These are phyloP conservation scores for Yamadazyma akitaensis DNA, from an alignment of 805 yeast species.

Conservation along the genomic window DNA sequence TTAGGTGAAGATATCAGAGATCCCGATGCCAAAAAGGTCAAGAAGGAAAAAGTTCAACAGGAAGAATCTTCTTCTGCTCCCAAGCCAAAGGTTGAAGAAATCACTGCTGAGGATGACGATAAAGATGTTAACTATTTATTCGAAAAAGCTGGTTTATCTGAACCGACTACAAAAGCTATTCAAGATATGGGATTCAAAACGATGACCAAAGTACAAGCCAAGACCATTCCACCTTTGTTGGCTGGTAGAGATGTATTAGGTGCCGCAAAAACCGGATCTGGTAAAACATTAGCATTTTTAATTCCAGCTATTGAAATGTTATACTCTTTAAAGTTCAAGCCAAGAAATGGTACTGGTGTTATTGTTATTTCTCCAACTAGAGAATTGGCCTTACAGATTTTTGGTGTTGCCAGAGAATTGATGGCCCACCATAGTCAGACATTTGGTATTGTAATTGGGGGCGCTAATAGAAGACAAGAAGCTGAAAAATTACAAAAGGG, in stretches of 20 bases:
- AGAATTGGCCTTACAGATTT: slow-evolving; percentile 95
- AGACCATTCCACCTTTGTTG: slow-evolving; percentile 92
- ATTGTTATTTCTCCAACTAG: slow-evolving; percentile 95
- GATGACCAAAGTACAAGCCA: slow-evolving; percentile 93
- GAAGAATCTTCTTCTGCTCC: slow-evolving; percentile 23
- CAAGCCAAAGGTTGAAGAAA: slow-evolving; percentile 23
- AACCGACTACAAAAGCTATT: slow-evolving; percentile 78
- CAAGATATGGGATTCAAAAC: slow-evolving; percentile 83
- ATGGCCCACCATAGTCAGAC: slow-evolving; percentile 91
- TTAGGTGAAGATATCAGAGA: slow-evolving; percentile 44
- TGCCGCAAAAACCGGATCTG: slow-evolving; percentile 99
- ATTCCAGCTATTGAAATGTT: slow-evolving; percentile 94
- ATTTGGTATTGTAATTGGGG: slow-evolving; percentile 95
- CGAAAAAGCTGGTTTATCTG: slow-evolving; percentile 58
- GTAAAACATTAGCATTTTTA: slow-evolving; percentile 93
- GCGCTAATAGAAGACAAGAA: slow-evolving; percentile 96
- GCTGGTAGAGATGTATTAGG: slow-evolving; percentile 98
- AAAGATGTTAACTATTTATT: slow-evolving; percentile 32
- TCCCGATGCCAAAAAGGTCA: slow-evolving; percentile 34
- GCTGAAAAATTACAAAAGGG: slow-evolving; percentile 94
- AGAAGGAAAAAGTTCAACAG: slow-evolving; percentile 15
- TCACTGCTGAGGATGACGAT: slow-evolving; percentile 19
- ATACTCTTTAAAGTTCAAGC: slow-evolving; percentile 88
- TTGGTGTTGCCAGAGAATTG: slow-evolving; percentile 95
- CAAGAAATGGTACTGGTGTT: slow-evolving; percentile 98